These are phyloP conservation scores for Tetraselmis chui DNA, from an alignment of 139 green algal genomes.

Conservation along the genomic window DNA sequence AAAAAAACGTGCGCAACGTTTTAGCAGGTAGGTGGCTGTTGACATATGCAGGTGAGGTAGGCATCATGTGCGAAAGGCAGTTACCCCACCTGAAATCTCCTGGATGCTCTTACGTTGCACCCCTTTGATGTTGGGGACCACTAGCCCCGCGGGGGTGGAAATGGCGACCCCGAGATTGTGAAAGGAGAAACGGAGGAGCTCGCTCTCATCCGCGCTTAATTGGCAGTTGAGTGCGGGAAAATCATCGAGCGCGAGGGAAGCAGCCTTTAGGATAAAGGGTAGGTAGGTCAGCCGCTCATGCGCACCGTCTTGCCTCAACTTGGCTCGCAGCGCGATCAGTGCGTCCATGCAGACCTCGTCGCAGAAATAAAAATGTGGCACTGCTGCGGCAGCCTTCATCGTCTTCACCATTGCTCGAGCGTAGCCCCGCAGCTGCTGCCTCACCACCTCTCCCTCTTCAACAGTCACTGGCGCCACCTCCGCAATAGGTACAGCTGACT, in stretches of 20 bases:
- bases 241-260: constrained; percentile 55
- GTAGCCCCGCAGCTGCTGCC: constrained; percentile 44
- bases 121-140: constrained; percentile 77
- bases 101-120: constrained; percentile 47
- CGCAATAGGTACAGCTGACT: no score
- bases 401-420: constrained; percentile 64
- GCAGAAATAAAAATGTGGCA: constrained; percentile 82
- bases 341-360: constrained; percentile 67
- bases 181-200: constrained; percentile 52
- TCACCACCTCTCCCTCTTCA: neutral
- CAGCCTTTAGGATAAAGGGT: constrained; percentile 80
- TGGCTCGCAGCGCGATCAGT: constrained; percentile 43
- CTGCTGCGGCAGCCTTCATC: constrained; percentile 52
- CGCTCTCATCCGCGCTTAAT: constrained; percentile 52
- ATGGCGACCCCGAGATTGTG: constrained; percentile 90
- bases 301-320: constrained; percentile 29
- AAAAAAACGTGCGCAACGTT: no score
- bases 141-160: constrained; percentile 71
- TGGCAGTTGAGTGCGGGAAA: constrained; percentile 70
- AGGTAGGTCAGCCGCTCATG: constrained; percentile 68
- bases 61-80: no score
- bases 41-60: no score
- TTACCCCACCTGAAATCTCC: constrained; percentile 39
- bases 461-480: no score
- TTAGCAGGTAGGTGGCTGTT: no score